Evolutionary conservation across 1,284 basidiomycete genomes (phyloP).

Genomic region (Pseudozyma thailandica): DNA sequence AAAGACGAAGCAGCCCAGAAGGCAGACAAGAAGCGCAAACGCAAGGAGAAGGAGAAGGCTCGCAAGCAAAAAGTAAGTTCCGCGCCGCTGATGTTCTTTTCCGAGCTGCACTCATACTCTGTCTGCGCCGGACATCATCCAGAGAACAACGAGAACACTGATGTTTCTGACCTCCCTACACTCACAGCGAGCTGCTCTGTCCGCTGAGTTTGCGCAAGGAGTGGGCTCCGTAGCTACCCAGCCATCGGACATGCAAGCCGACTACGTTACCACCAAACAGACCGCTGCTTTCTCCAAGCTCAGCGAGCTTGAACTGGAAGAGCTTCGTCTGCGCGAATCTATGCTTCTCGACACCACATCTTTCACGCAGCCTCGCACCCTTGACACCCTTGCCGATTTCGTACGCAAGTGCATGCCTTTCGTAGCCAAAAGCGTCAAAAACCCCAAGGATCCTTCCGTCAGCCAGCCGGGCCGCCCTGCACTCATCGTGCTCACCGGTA

Average conservation of each 20-base stretch:
- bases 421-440: constrained; percentile 20
- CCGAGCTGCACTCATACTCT: background rate
- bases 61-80: constrained; percentile 54
- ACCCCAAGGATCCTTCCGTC: constrained; percentile 19
- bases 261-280: constrained; percentile 55
- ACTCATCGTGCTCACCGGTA: constrained; percentile 58
- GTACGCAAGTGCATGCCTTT: constrained; percentile 44
- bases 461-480: constrained; percentile 39
- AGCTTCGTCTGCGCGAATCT: constrained; percentile 41
- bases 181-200: constrained; percentile 47
- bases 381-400: constrained; percentile 37
- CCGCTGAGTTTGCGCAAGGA: constrained; percentile 37
- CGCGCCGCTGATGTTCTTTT: too few relatives aligned
- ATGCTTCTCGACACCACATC: constrained; percentile 50
- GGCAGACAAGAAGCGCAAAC: constrained; percentile 54
- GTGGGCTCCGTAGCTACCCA: constrained; percentile 46
- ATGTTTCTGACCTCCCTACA: background rate
- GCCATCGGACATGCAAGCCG: constrained; percentile 58
- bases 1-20: constrained; percentile 50
- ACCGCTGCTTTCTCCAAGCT: constrained; percentile 51
- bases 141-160: background rate
- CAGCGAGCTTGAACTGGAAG: constrained; percentile 60
- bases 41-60: constrained; percentile 54
- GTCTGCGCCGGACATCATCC: background rate
- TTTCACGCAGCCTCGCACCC: constrained; percentile 29